Evolutionary conservation across 2,329 filamentous ascomycete species (phyloP).

Genomic region (Xylaria sp.): DNA sequence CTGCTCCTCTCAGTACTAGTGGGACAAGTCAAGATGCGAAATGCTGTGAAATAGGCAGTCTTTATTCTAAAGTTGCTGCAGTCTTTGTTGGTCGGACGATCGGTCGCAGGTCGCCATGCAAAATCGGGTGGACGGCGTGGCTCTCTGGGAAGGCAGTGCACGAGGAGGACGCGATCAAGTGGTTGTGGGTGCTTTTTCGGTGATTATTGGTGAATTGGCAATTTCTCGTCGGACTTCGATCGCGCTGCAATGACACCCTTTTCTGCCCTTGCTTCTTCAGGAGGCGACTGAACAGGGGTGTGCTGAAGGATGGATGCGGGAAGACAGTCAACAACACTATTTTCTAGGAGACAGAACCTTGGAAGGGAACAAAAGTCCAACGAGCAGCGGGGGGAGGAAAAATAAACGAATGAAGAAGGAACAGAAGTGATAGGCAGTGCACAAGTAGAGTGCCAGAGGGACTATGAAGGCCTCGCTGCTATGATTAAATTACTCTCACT

Average conservation of each 20-base stretch:
- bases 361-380: neutral
- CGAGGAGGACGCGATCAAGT: constrained; percentile 11
- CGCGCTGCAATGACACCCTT: constrained; percentile 31
- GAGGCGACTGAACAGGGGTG: constrained; percentile 30
- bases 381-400: neutral
- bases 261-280: constrained; percentile 28
- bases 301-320: constrained; percentile 16
- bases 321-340: constrained; percentile 12
- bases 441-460: constrained; percentile 9
- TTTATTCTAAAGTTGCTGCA: constrained; percentile 36
- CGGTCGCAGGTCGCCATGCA: constrained; percentile 13
- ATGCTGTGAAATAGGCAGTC: constrained; percentile 29
- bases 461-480: constrained; percentile 1
- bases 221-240: constrained; percentile 24
- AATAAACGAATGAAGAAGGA: constrained; percentile 3
- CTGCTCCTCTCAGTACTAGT: constrained; percentile 26
- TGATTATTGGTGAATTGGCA: constrained; percentile 20
- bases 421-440: neutral
- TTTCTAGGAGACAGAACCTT: constrained; percentile 4
- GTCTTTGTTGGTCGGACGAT: constrained; percentile 38
- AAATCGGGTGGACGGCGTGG: constrained; percentile 6
- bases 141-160: neutral
- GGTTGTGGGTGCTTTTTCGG: neutral
- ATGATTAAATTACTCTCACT: constrained; percentile 4
- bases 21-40: constrained; percentile 29